Conservation (phyloP, 2,329 filamentous ascomycete genomes). For the Colletotrichum spaethianum region DNA sequence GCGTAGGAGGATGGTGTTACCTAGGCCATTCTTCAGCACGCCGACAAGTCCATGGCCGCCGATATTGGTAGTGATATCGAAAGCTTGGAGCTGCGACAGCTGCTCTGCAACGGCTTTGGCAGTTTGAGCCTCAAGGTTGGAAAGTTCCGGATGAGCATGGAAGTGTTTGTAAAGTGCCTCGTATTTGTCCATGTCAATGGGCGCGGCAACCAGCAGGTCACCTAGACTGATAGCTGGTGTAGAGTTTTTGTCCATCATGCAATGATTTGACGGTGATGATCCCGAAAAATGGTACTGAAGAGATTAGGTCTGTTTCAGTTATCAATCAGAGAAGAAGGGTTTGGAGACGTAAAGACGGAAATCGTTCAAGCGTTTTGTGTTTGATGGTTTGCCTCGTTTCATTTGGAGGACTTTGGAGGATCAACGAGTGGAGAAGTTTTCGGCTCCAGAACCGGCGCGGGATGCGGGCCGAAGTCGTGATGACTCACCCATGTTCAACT, state of each 20-base stretch:
- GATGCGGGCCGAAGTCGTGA: background rate
- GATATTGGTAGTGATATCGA: conserved; percentile 60
- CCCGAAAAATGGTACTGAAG: too few species aligned
- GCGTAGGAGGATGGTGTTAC: conserved; percentile 69
- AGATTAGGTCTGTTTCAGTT: too few species aligned
- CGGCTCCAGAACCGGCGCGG: background rate
- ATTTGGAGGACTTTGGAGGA: background rate
- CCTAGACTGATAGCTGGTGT: background rate
- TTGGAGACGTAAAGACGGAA: background rate
- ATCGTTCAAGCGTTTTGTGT: background rate
- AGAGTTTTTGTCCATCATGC: background rate
- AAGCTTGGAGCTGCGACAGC: conserved; percentile 50
- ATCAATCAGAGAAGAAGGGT: background rate
- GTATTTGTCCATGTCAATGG: background rate
- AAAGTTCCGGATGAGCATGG: conserved; percentile 72
- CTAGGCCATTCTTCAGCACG: conserved; percentile 68
- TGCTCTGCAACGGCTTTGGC: conserved; percentile 60
- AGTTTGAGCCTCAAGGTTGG: conserved; percentile 68
- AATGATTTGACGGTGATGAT: background rate
- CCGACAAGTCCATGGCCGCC: conserved; percentile 73
- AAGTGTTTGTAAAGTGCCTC: conserved; percentile 71
- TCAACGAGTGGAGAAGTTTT: background rate
- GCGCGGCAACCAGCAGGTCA: background rate
- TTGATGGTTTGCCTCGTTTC: background rate
- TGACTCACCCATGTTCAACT: background rate